Evolutionary conservation across 768 basidiomycete species (phyloP).

Genomic region (Boletus rex-veris): DNA sequence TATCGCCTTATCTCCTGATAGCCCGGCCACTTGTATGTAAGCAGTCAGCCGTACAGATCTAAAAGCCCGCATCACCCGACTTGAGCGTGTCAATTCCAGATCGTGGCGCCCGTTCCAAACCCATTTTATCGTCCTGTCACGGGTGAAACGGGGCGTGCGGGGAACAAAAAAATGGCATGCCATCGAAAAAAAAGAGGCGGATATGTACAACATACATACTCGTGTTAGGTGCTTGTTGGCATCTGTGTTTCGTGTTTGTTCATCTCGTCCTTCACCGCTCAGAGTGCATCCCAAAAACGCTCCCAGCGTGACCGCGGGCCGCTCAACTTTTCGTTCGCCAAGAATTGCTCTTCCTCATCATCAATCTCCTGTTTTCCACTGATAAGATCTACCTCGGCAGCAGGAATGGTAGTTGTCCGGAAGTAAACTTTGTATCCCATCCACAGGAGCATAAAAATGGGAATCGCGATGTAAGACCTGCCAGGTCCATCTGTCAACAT

Average conservation of each 20-base stretch:
- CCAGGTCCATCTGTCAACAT: slow-evolving; percentile 9
- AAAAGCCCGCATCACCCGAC: not conserved
- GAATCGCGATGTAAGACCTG: slow-evolving; percentile 15
- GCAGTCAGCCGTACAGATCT: not conserved
- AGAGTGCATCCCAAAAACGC: not conserved
- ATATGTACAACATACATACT: no score
- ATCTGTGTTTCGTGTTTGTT: no score
- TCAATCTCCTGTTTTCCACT: slow-evolving; percentile 58
- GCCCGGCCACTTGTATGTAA: not conserved
- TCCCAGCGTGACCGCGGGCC: slow-evolving; percentile 28
- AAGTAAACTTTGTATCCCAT: slow-evolving; percentile 25
- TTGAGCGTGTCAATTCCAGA: not conserved
- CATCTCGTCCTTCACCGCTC: no score
- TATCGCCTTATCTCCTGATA: slow-evolving; percentile 22
- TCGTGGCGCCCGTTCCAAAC: not conserved
- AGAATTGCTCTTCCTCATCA: slow-evolving; percentile 54
- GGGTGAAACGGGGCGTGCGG: not conserved
- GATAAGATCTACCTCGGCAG: slow-evolving; percentile 55
- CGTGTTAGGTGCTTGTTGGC: no score
- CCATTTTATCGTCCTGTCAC: not conserved
- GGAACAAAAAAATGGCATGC: not conserved
- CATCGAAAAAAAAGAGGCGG: no score
- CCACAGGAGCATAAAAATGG: slow-evolving; percentile 12
- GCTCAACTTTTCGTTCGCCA: slow-evolving; percentile 41
- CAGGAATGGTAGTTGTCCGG: slow-evolving; percentile 25